These are phyloP conservation scores for Cylindrotheca fusiformis DNA, from an alignment of 108 stramenopile species.

Conservation along the genomic window DNA sequence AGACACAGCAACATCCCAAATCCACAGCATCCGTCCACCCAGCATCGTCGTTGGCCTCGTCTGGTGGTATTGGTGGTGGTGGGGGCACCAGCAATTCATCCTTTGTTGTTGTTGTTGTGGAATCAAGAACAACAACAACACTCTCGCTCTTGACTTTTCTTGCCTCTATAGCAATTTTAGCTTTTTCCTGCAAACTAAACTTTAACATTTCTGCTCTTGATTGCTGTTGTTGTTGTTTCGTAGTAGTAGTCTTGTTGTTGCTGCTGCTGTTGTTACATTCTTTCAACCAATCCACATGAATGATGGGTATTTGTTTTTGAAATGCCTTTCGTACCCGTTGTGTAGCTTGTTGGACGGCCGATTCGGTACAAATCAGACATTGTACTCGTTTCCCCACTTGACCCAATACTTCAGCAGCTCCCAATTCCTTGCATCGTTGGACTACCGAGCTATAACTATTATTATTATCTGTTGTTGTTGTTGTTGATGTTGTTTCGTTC, in stretches of 20 bases:
- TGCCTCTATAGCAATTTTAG: slow-evolving; percentile 11
- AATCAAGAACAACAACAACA: too few relatives aligned
- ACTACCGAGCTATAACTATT: slow-evolving; percentile 29
- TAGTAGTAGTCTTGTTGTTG: too few relatives aligned
- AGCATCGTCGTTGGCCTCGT: too few relatives aligned
- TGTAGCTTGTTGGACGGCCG: slow-evolving; percentile 48
- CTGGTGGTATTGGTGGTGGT: too few relatives aligned
- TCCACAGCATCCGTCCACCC: slow-evolving; percentile 32
- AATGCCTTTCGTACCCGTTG: slow-evolving; percentile 82
- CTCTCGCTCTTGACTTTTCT: slow-evolving; percentile 7
- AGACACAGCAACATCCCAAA: slow-evolving; percentile 74
- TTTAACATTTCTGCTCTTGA: not conserved
- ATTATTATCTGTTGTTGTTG: not conserved
- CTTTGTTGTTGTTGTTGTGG: not conserved
- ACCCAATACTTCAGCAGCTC: slow-evolving; percentile 54
- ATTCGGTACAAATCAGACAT: slow-evolving; percentile 43
- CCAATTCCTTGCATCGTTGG: slow-evolving; percentile 31
- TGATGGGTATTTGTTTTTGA: slow-evolving; percentile 59
- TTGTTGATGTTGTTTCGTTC: slow-evolving; percentile 4
- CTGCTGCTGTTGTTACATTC: too few relatives aligned
- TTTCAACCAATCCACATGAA: slow-evolving; percentile 55
- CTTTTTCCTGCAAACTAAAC: slow-evolving; percentile 18
- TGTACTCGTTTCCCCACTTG: slow-evolving; percentile 70
- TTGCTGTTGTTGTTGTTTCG: not conserved
- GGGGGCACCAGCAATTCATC: not conserved